Percentiles rank a stretch among this genome's conserved stretches.
phyloP scores from a whole-genome alignment of 2,329 filamentous ascomycete species.

The Ilyonectria sp. region DNA sequence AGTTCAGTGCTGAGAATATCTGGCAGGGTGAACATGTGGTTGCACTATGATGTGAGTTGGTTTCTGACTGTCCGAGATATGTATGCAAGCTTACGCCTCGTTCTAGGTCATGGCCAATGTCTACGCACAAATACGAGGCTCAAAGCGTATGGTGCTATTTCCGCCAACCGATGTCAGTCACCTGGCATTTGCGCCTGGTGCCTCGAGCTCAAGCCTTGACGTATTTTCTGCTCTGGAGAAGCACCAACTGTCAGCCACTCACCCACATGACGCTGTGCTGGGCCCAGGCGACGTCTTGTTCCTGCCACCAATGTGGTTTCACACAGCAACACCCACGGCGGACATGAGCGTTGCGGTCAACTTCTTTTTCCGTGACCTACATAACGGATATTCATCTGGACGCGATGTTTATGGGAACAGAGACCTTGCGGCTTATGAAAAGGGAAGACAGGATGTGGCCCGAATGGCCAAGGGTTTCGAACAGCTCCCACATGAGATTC shows the following conservation, averaged over 20 bases:
- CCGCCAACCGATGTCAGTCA: constrained; percentile 81
- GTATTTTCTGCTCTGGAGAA: constrained; percentile 71
- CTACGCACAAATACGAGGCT: constrained; percentile 83
- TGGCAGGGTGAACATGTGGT: constrained; percentile 87
- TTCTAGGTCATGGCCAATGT: constrained; percentile 86
- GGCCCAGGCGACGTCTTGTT: constrained; percentile 83
- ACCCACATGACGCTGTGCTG: constrained; percentile 77
- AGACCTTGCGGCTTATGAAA: constrained; percentile 88
- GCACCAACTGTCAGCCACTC: constrained; percentile 62
- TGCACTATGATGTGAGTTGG: constrained; percentile 84
- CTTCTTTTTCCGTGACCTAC: constrained; percentile 85
- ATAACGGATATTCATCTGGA: constrained; percentile 78
- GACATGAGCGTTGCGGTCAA: constrained; percentile 85
- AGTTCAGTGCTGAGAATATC: constrained; percentile 87
- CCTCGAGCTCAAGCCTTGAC: constrained; percentile 84
- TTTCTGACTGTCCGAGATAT: not conserved
- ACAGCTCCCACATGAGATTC: constrained; percentile 75
- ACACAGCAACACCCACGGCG: constrained; percentile 76
- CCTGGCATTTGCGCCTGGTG: constrained; percentile 80
- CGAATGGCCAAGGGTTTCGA: constrained; percentile 77
- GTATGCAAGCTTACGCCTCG: constrained; percentile 3
- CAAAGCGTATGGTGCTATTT: constrained; percentile 82
- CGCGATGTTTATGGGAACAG: constrained; percentile 91
- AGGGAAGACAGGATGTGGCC: constrained; percentile 79
- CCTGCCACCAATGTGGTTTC: constrained; percentile 87